Conservation (phyloP, 2,329 filamentous ascomycete species). For the Cladosporium cucumerinum region DNA sequence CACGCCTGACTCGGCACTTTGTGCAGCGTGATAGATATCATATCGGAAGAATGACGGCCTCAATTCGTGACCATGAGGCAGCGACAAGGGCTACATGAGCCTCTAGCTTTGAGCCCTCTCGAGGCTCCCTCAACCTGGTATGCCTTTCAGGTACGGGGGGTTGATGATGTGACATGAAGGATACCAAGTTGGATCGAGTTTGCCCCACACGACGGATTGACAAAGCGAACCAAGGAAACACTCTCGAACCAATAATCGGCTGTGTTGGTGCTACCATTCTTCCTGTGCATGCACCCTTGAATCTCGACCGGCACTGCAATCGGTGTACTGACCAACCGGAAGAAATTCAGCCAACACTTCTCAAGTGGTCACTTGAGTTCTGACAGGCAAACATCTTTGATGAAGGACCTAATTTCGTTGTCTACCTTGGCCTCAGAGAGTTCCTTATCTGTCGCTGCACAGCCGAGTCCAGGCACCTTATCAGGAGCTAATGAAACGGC, state of each 20-base stretch:
- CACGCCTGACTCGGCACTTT: background rate
- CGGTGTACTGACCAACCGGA: background rate
- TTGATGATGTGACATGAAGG: background rate
- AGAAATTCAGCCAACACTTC: background rate
- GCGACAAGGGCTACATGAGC: background rate
- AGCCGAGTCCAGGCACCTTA: constrained; percentile 5
- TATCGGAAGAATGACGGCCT: background rate
- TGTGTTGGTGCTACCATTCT: constrained; percentile 6
- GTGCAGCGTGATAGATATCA: background rate
- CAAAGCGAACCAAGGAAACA: background rate
- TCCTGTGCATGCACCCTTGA: background rate
- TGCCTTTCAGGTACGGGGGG: background rate
- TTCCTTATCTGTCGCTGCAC: constrained; percentile 4
- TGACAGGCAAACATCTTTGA: background rate
- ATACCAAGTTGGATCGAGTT: background rate
- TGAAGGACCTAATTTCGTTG: background rate
- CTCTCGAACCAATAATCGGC: constrained; percentile 2
- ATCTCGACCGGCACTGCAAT: background rate
- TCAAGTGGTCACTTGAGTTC: background rate
- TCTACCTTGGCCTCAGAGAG: background rate
- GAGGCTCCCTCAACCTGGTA: background rate
- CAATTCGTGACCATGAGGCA: background rate
- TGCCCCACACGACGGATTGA: constrained; percentile 1
- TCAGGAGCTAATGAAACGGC: constrained; percentile 1
- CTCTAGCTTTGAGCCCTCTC: background rate